Conservation (phyloP, 805 yeast genomes). For the Zygotorulaspora chibaensis region DNA sequence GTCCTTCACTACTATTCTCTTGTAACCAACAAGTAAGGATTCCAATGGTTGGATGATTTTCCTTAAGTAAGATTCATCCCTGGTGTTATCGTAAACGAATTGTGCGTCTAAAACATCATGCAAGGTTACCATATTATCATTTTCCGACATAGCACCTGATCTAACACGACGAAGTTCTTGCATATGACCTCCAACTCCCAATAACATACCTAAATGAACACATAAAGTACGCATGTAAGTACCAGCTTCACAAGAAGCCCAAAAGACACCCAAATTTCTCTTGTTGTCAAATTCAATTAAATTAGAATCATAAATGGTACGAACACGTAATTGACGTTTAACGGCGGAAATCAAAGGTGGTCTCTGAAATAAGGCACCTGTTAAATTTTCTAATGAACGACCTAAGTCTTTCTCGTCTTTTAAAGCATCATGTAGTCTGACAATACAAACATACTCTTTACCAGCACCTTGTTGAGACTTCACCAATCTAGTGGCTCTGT, state of each 20-base stretch:
- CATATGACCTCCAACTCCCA: conserved; percentile 99
- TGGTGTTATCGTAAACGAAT: conserved; percentile 93
- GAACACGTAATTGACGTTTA: conserved; percentile 96
- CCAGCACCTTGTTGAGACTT: conserved; percentile 99
- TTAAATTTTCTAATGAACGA: conserved; percentile 83
- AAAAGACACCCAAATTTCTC: conserved; percentile 94
- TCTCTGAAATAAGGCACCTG: conserved; percentile 98
- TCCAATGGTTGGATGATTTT: conserved; percentile 93
- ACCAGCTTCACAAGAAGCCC: conserved; percentile 99
- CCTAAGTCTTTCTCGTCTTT: conserved; percentile 86
- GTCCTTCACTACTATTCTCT: conserved; percentile 91
- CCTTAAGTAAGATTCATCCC: conserved; percentile 94
- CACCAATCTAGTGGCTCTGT: conserved; percentile 95
- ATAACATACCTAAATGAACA: conserved; percentile 96
- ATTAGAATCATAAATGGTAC: conserved; percentile 95
- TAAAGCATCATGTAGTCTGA: conserved; percentile 89
- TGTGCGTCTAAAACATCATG: conserved; percentile 98
- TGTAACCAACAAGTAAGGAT: conserved; percentile 87
- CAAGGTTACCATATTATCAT: conserved; percentile 86
- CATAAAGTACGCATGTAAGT: conserved; percentile 99
- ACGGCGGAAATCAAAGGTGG: conserved; percentile 99
- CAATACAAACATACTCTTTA: conserved; percentile 98
- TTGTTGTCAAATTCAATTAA: conserved; percentile 94
- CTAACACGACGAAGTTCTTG: conserved; percentile 99
- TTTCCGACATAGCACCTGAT: conserved; percentile 91